Conservation (phyloP, 768 basidiomycete species). For the Termitomyces sp. region DNA sequence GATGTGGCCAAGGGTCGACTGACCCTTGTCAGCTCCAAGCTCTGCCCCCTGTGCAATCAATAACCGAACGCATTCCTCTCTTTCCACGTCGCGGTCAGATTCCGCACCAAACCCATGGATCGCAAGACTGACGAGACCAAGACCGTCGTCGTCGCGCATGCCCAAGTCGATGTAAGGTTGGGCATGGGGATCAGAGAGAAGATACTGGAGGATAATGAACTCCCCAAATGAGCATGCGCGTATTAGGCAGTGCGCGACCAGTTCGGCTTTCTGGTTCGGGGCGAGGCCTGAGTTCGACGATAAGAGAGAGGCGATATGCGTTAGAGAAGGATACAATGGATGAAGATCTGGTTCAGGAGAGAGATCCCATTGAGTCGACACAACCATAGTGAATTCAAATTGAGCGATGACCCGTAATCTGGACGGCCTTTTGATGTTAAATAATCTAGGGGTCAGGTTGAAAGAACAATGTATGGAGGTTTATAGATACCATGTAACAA, state of each 20-base stretch:
- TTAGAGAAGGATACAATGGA: constrained; percentile 70
- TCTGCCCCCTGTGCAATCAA: constrained; percentile 78
- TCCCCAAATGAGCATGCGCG: constrained; percentile 82
- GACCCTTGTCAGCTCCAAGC: constrained; percentile 63
- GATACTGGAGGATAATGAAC: constrained; percentile 63
- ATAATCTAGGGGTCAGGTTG: background rate
- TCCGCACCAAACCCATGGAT: constrained; percentile 84
- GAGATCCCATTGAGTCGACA: constrained; percentile 43
- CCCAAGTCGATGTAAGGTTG: constrained; percentile 66
- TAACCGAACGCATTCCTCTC: constrained; percentile 85
- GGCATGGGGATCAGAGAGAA: constrained; percentile 65
- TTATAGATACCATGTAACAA: background rate
- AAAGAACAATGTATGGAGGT: background rate
- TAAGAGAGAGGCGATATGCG: constrained; percentile 60
- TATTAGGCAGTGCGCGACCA: constrained; percentile 69
- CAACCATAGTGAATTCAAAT: background rate
- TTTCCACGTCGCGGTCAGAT: constrained; percentile 79
- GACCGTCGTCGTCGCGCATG: constrained; percentile 80
- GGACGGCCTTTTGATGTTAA: background rate
- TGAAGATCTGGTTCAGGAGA: constrained; percentile 77
- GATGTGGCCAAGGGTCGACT: constrained; percentile 17
- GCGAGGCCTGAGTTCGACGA: constrained; percentile 65
- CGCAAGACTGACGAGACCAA: constrained; percentile 71
- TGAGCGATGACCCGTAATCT: background rate
- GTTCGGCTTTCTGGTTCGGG: constrained; percentile 61